Evolutionary conservation across 768 basidiomycete genomes (phyloP).

Genomic region (Hirschioporus abietinus): DNA sequence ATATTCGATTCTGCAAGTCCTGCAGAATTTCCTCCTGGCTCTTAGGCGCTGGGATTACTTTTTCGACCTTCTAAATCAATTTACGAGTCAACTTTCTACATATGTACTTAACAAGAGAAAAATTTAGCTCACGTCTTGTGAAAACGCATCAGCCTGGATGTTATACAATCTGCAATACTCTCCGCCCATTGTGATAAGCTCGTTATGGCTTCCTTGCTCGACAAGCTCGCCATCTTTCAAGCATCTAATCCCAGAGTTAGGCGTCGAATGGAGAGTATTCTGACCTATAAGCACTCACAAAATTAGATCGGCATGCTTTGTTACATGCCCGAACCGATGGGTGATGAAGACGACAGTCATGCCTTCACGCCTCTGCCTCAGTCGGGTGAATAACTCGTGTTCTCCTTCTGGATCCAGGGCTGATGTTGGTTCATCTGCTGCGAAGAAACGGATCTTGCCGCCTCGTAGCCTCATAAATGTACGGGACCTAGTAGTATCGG

Average conservation of each 20-base stretch:
- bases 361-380: constrained; percentile 9
- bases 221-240: constrained; percentile 28
- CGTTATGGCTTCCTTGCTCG: constrained; percentile 29
- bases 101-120: not conserved
- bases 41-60: not conserved
- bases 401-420: constrained; percentile 23
- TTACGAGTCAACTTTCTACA: not conserved
- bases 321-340: constrained; percentile 10
- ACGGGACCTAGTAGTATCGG: constrained; percentile 23
- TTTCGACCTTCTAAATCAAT: not conserved
- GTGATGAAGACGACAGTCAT: constrained; percentile 12
- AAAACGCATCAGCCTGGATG: constrained; percentile 13
- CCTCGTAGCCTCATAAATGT: constrained; percentile 30
- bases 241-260: constrained; percentile 19
- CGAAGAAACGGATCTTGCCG: constrained; percentile 13
- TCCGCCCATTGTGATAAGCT: constrained; percentile 24
- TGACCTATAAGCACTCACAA: not conserved
- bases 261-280: not conserved
- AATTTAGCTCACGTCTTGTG: not conserved
- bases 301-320: constrained; percentile 8
- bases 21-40: not conserved
- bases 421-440: constrained; percentile 21
- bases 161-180: constrained; percentile 29
- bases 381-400: constrained; percentile 12
- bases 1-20: not conserved